These are phyloP conservation scores for Blepharisma stoltei DNA, from an alignment of 73 alveolate genomes.

Conservation along the genomic window DNA sequence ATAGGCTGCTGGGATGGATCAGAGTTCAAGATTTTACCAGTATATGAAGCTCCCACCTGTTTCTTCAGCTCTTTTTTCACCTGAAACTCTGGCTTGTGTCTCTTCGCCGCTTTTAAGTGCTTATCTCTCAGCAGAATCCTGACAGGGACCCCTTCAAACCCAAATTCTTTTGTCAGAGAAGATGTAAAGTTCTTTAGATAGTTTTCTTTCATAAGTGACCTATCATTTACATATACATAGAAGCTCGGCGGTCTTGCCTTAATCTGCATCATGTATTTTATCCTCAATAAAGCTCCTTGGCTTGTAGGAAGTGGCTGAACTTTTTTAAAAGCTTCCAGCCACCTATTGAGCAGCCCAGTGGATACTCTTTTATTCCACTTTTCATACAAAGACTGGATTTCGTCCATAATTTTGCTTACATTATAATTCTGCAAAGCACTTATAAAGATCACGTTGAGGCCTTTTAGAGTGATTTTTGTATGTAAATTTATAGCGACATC, in stretches of 20 bases:
- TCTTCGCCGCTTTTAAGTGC: slow-evolving; percentile 21
- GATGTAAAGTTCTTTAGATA: slow-evolving; percentile 56
- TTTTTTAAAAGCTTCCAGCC: slow-evolving; percentile 66
- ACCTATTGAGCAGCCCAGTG: slow-evolving; percentile 74
- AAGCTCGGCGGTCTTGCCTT: slow-evolving; percentile 87
- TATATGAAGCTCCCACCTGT: too few relatives aligned
- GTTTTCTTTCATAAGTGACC: slow-evolving; percentile 46
- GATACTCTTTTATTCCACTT: slow-evolving; percentile 84
- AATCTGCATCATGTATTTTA: slow-evolving; percentile 66
- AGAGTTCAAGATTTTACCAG: too few relatives aligned
- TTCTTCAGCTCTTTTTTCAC: background rate
- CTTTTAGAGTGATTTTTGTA: slow-evolving; percentile 59
- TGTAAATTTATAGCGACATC: slow-evolving; percentile 59
- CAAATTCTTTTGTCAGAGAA: slow-evolving; percentile 65
- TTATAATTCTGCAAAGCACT: slow-evolving; percentile 69
- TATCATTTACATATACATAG: slow-evolving; percentile 74
- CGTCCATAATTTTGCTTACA: slow-evolving; percentile 60
- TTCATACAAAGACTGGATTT: slow-evolving; percentile 75
- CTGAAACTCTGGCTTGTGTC: slow-evolving; percentile 1
- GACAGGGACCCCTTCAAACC: slow-evolving; percentile 80
- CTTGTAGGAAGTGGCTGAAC: slow-evolving; percentile 68
- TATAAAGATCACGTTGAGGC: slow-evolving; percentile 56
- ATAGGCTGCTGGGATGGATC: too few relatives aligned
- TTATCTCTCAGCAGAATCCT: slow-evolving; percentile 74
- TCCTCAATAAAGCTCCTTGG: slow-evolving; percentile 63